Evolutionary conservation across 2,329 filamentous ascomycete genomes (phyloP).

Genomic region (Phoma sp.): DNA sequence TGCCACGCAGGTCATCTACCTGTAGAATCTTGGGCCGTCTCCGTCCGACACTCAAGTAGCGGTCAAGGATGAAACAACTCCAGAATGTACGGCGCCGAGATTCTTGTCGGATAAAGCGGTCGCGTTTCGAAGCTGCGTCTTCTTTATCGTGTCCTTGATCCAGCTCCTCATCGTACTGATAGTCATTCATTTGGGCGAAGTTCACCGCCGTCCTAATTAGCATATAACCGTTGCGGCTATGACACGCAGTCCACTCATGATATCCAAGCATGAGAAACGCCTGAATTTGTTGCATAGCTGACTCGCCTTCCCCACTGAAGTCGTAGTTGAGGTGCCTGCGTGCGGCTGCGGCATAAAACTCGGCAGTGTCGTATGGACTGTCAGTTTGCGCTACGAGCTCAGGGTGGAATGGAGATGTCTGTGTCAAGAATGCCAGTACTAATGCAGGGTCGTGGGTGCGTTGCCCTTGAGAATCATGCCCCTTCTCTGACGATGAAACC

Average conservation of each 20-base stretch:
- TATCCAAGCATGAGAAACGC: conserved; percentile 74
- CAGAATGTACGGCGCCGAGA: conserved; percentile 74
- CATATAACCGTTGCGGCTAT: conserved; percentile 70
- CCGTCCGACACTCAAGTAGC: conserved; percentile 71
- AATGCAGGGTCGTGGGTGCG: conserved; percentile 60
- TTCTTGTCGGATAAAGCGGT: conserved; percentile 66
- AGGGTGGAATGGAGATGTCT: conserved; percentile 74
- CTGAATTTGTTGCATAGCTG: conserved; percentile 70
- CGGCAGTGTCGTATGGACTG: conserved; percentile 52
- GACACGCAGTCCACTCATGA: conserved; percentile 74
- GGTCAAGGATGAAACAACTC: conserved; percentile 76
- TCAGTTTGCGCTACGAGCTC: conserved; percentile 45
- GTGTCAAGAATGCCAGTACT: conserved; percentile 70
- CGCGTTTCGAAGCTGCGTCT: conserved; percentile 31
- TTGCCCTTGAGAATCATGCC: conserved; percentile 37
- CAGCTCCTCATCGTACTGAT: conserved; percentile 38
- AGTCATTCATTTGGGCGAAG: conserved; percentile 59
- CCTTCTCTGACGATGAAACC: conserved; percentile 41
- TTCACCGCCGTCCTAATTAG: conserved; percentile 67
- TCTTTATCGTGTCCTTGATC: conserved; percentile 30
- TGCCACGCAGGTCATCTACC: conserved; percentile 60
- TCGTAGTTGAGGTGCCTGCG: conserved; percentile 53
- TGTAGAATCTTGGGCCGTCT: conserved; percentile 67
- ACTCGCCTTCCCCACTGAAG: conserved; percentile 28
- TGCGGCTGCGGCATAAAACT: conserved; percentile 70